phyloP scores from a whole-genome alignment of 1,139 yeast genomes.

The Yamadazyma diospyri region DNA sequence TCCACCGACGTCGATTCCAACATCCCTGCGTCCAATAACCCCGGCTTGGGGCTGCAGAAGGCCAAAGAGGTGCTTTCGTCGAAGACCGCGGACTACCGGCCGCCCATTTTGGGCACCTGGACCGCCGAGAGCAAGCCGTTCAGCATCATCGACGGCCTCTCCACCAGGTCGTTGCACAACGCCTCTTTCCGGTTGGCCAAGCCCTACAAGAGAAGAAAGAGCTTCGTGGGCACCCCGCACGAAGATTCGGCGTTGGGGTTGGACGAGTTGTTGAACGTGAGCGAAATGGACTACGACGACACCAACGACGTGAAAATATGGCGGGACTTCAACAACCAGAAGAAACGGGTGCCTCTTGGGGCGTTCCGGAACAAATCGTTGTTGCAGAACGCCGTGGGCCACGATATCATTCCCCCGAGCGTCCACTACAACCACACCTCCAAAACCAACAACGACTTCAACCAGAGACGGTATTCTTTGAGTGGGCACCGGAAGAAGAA shows the following conservation, averaged over 20 bases:
- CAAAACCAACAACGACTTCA: constrained; percentile 19
- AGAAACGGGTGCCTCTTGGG: constrained; percentile 72
- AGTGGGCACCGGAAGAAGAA: constrained; percentile 12
- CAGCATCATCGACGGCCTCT: constrained; percentile 90
- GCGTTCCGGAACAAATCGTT: constrained; percentile 84
- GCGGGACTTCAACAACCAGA: constrained; percentile 52
- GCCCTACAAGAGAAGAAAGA: constrained; percentile 17
- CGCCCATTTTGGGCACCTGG: constrained; percentile 94
- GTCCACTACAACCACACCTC: constrained; percentile 21
- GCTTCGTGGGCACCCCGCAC: constrained; percentile 20
- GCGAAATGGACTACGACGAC: constrained; percentile 81
- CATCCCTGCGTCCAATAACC: constrained; percentile 52
- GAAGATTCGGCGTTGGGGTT: constrained; percentile 66
- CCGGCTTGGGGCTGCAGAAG: constrained; percentile 59
- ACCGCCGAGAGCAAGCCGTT: constrained; percentile 80
- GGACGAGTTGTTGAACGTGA: constrained; percentile 83
- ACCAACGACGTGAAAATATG: constrained; percentile 50
- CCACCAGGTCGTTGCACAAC: constrained; percentile 64
- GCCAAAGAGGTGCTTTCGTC: constrained; percentile 89
- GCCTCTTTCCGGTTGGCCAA: not conserved
- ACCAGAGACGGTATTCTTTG: constrained; percentile 19
- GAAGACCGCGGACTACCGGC: constrained; percentile 78
- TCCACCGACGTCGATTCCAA: constrained; percentile 88
- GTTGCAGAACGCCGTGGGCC: constrained; percentile 23
- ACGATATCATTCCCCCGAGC: constrained; percentile 20